Base-by-base conservation (phyloP, 108 stramenopile genomes). In the Pseudonitzschia multiseries region DNA sequence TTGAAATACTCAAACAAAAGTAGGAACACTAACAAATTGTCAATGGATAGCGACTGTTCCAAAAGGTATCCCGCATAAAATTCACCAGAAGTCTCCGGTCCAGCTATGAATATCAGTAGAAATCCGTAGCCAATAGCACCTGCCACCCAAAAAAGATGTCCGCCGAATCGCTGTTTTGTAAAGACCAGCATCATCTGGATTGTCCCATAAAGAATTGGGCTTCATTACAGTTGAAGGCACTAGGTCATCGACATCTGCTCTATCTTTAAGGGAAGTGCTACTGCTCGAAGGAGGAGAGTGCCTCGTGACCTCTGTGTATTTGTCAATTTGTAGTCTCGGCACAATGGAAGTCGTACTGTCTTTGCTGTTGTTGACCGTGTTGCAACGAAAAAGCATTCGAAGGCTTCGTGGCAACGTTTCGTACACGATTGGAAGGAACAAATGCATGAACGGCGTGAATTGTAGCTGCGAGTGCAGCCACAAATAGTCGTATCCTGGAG, bases 21-120 rank as follows among this genome's bases (percentile, higher is more conserved):
- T 20, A 95, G 65, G 70, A 97, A 97, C 4, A 97, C 96, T 36
- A 97, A 83, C 2, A 97, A 81, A 76, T 97, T 97, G 87, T 97
- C 96, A 15, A 97, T 84, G 51, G 83, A 85, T 13, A 97, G 76
- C 71, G 84, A 85, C 70, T 92, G 94, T 72, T 97, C 96, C 59
- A 97, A 76, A 10, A 97, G 62, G 63, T 95, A 97, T 1, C 93
- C 93, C 14, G 96, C 92, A 59, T 88, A 88, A 74, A 95, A 97
- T 70, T 97, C 93, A 63, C 88, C 83, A 18, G 82, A 69, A 0
- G 76, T 77, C 31, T 78, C 51, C 8, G 83, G 66, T 36, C 82
- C 79, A 10, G 69, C 79, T 2, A 79, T 36, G 29, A 69, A 60
- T 52, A 42, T 42, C 10, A 94, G 62, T 8, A 68, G 80, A 27